Conservation (phyloP, 495 filamentous ascomycete genomes). For the Cryomyces antarcticus region DNA sequence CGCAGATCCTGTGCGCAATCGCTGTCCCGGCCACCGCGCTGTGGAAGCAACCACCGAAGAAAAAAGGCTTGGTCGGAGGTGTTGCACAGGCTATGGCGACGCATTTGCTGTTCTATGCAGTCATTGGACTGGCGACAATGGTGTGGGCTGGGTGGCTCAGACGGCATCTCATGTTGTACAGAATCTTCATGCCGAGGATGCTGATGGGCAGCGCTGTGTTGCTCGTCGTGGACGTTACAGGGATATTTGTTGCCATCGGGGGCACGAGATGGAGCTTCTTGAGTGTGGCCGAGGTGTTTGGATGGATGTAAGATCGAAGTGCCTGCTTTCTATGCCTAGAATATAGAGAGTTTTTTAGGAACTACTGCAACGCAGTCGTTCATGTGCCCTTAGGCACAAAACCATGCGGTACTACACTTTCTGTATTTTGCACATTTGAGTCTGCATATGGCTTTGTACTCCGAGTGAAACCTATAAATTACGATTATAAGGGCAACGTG, state of each 20-base stretch:
- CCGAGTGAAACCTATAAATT: no score
- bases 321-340: no score
- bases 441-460: no score
- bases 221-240: slow-evolving; percentile 55
- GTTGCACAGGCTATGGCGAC: slow-evolving; percentile 48
- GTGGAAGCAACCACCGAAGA: slow-evolving; percentile 52
- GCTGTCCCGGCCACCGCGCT: slow-evolving; percentile 64
- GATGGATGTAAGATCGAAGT: slow-evolving; percentile 39
- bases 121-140: slow-evolving; percentile 62
- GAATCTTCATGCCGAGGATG: slow-evolving; percentile 82
- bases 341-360: no score
- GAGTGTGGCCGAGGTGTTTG: slow-evolving; percentile 77
- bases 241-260: slow-evolving; percentile 41
- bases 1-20: slow-evolving; percentile 61
- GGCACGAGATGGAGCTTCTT: slow-evolving; percentile 52
- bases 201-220: slow-evolving; percentile 62
- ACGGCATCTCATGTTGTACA: slow-evolving; percentile 87
- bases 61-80: slow-evolving; percentile 40
- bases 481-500: no score
- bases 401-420: no score
- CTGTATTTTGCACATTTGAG: no score
- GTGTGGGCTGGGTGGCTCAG: slow-evolving; percentile 73
- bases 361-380: no score
- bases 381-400: no score
- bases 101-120: slow-evolving; percentile 61